Evolutionary conservation across 306 rosid species (phyloP), one percentile per base, ranked within the genome.

Genomic region (Begonia loranthoides): DNA sequence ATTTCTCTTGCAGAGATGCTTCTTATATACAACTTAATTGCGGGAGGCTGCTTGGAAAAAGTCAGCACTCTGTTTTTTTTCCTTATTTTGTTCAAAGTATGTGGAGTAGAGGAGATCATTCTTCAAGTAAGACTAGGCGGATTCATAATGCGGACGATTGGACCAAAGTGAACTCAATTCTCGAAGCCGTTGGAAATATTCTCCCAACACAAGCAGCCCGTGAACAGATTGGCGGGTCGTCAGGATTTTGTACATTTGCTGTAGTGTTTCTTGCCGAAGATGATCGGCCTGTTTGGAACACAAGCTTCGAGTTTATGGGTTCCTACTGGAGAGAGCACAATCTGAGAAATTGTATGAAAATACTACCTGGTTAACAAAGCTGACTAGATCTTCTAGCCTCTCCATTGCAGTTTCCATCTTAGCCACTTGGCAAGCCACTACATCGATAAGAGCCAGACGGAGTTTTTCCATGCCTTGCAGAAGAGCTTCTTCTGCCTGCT

Each of bases 401-500:
- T 82, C 90, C 78, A 89, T 74, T n/a, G 90, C 95, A 58, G 54
- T 73, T 45, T 52, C 69, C 77, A 82, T 67, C 9, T 85, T 87
- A 41, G 63, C 64, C 7, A 66, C 53, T 51, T 63, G 76, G 52
- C 84, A 81, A 43, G 65, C 77, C 41, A 75, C 94, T 19, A 85
- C 74, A 28, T 76, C 79, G 15, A 78, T 76, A 40, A 90, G 74
- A 41, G 66, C 66, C 57, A 65, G 77, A 65, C 80, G 87, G 48
- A 90, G 94, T 64, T 79, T 90, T 28, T 80, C 86, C 92, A 76
- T 78, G 15, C 97, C 97, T 69, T 82, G 94, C 12, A 83, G 64
- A 51, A 90, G 81, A 14, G 97, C 97, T 54, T 90, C 97, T 74
- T 90, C 97, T 57, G 92, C 95, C 69, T 90, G 97, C 64, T 73